A percentile compares a stretch with the other conserved stretches of the same genome.
phyloP scores from a whole-genome alignment of 2,329 filamentous ascomycete species.

The Venturia effusa region DNA sequence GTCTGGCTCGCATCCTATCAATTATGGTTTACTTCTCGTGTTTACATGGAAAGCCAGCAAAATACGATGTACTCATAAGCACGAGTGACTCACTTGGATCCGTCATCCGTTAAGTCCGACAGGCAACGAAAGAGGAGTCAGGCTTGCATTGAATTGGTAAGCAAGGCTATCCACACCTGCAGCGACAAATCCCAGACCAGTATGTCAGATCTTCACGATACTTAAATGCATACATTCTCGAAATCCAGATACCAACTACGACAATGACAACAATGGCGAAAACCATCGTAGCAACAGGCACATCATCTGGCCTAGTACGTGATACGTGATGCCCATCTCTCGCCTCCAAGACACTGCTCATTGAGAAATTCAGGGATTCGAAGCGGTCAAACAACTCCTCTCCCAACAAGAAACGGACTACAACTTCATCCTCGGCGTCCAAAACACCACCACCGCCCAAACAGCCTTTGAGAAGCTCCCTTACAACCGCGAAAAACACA shows the following conservation, averaged over 20 bases:
- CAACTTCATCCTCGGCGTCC: constrained; percentile 1
- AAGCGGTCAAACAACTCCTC: neutral
- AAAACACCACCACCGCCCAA: constrained; percentile 18
- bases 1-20: too few species aligned
- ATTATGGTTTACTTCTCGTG: too few species aligned
- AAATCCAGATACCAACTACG: neutral
- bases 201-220: neutral
- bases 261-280: constrained; percentile 7
- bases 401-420: neutral
- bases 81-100: neutral
- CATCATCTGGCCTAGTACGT: constrained; percentile 41
- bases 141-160: neutral
- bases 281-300: constrained; percentile 27
- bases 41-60: neutral
- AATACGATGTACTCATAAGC: neutral
- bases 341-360: neutral
- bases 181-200: neutral
- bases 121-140: neutral
- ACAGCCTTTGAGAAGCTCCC: constrained; percentile 33
- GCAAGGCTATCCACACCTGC: neutral
- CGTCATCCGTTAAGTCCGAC: neutral
- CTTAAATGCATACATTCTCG: neutral
- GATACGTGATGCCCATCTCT: neutral
- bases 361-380: neutral
- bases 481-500: constrained; percentile 31